Base-by-base conservation (phyloP, 495 filamentous ascomycete species). In the Hypoxylon subgilvum region DNA sequence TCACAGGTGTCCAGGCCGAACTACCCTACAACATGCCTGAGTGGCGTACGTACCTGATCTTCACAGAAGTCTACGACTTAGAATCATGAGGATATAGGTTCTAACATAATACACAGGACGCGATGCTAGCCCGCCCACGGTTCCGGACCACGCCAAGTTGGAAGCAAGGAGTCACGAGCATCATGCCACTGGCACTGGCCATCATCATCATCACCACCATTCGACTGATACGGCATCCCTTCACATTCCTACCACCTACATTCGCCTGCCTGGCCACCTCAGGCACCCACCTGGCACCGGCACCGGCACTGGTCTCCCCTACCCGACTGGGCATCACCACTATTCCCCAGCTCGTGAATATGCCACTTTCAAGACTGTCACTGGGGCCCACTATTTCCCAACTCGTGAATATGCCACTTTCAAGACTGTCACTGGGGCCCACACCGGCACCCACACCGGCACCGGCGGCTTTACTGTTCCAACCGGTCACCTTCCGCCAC, bases 1-100 rank as follows among this genome's bases (percentile, higher is more conserved):
- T 65, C 3, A 47, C 61, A 8, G 49, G 56, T 28, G 65, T 56
- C 18, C 38, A 56, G 25, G 65, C 65, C 21, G 49, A 56, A 5
- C 40, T 65, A 0, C 63, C 63, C 3, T 66, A 48, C 39, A 47
- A 34, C 7, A 34, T 51, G 12, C 46, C 46, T 9, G 31, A 48
- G 25, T 34, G 22, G 31, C 38, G 55, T 64, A 67, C 16, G 51
- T 41, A 14, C 12, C 5, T 35, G 5, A 5, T 30, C 27, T 30
- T 30, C 27, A 5, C 5, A 30, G 27, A 5, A 30, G 5, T 10
- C 27, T 5, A 5, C 27, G 5, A 30, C 10, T 10, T 30, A 30
- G 27, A 30, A 30, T 5, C 27, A 30, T 5, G 5, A 30, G 10
- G 27, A 30, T 10, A 30, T 30, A 30, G 10, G 6, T 35, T 6